Conservation (phyloP, 2,329 filamentous ascomycete genomes). For the Pseudogymnoascus sp. region DNA sequence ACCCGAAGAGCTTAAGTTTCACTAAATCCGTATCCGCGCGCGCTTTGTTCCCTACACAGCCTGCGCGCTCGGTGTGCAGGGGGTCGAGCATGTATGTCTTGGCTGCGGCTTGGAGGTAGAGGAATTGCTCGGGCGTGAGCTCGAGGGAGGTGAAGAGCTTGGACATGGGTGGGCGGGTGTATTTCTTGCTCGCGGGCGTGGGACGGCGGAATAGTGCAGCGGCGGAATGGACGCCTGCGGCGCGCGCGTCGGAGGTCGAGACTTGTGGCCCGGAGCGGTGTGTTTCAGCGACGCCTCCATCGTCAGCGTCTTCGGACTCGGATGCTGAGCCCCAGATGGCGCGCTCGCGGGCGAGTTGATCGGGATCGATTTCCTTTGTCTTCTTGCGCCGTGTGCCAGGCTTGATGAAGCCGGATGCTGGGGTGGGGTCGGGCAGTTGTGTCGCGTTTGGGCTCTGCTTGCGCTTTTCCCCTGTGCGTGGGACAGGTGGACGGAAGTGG, state of each 20-base stretch:
- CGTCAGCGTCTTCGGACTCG: slow-evolving; percentile 17
- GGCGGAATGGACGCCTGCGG: slow-evolving; percentile 24
- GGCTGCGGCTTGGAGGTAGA: slow-evolving; percentile 26
- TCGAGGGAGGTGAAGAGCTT: slow-evolving; percentile 24
- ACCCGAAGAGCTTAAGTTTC: slow-evolving; percentile 25
- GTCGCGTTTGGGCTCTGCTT: slow-evolving; percentile 8
- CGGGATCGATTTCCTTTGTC: slow-evolving; percentile 10
- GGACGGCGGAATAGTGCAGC: slow-evolving; percentile 24
- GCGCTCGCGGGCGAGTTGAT: slow-evolving; percentile 19
- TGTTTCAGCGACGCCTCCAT: slow-evolving; percentile 12
- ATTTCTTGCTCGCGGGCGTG: slow-evolving; percentile 24
- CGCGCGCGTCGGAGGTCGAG: slow-evolving; percentile 19
- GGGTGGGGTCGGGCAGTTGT: slow-evolving; percentile 13
- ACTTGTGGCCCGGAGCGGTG: slow-evolving; percentile 11
- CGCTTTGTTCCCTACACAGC: slow-evolving; percentile 22
- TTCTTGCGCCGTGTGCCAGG: slow-evolving; percentile 14
- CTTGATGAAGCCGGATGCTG: slow-evolving; percentile 1
- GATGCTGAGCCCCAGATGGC: slow-evolving; percentile 23
- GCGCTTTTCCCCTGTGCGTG: slow-evolving; percentile 9
- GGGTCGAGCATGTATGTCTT: slow-evolving; percentile 28
- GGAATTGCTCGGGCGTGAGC: slow-evolving; percentile 23
- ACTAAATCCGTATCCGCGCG: slow-evolving; percentile 22
- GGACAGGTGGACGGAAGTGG: neutral
- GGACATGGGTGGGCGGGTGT: slow-evolving; percentile 25
- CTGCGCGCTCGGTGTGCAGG: slow-evolving; percentile 23